phyloP scores from a whole-genome alignment of 2,329 filamentous ascomycete species.

The Cryoendolithus antarcticus region DNA sequence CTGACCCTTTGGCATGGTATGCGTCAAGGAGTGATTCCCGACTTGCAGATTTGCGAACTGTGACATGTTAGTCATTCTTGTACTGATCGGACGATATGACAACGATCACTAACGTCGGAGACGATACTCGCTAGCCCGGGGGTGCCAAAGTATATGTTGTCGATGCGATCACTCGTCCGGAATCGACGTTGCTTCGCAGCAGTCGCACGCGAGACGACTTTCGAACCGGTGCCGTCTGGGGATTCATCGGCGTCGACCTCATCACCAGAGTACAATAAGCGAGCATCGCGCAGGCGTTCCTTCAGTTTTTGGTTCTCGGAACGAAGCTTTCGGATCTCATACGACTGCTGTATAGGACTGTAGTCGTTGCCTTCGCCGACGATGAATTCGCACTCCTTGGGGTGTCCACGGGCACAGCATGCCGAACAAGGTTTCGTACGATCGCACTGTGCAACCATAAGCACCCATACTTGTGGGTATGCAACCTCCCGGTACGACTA shows the following conservation, averaged over 20 bases:
- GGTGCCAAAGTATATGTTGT: slow-evolving; percentile 39
- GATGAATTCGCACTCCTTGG: slow-evolving; percentile 35
- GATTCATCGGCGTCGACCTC: slow-evolving; percentile 25
- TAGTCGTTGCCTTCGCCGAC: slow-evolving; percentile 35
- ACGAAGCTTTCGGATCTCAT: slow-evolving; percentile 35
- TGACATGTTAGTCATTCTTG: slow-evolving; percentile 6
- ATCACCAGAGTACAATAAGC: slow-evolving; percentile 21
- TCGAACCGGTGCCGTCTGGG: slow-evolving; percentile 15
- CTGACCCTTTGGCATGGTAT: slow-evolving; percentile 29
- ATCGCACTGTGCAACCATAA: slow-evolving; percentile 28
- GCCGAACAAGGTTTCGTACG: slow-evolving; percentile 38
- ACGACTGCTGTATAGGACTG: slow-evolving; percentile 34
- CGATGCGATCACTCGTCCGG: slow-evolving; percentile 26
- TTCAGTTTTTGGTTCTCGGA: slow-evolving; percentile 33
- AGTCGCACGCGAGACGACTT: slow-evolving; percentile 11
- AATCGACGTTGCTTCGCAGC: slow-evolving; percentile 24
- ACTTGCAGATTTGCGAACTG: slow-evolving; percentile 33
- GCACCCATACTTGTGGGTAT: neutral
- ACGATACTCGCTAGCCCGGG: slow-evolving; percentile 36
- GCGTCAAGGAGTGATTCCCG: slow-evolving; percentile 29
- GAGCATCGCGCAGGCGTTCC: slow-evolving; percentile 26
- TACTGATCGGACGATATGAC: neutral
- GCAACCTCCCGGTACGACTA: slow-evolving; percentile 1
- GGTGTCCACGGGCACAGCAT: slow-evolving; percentile 35
- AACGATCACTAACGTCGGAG: slow-evolving; percentile 28